Percentiles rank a stretch among this genome's conserved stretches.
phyloP scores from a whole-genome alignment of 2,329 filamentous ascomycete genomes.

The Xylariaceae sp. region DNA sequence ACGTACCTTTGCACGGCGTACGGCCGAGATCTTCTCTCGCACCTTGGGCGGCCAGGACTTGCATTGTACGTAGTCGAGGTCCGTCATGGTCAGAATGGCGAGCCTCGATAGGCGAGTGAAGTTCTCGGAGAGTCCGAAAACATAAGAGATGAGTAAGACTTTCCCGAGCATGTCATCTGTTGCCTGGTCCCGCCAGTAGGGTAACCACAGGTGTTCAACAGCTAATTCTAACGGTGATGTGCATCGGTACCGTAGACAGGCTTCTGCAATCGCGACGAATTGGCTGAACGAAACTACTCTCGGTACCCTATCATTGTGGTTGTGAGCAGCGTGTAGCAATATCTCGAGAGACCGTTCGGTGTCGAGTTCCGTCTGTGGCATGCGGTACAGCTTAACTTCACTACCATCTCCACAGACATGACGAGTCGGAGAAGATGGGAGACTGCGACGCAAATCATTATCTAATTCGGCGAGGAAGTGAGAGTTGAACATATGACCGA shows the following conservation, averaged over 20 bases:
- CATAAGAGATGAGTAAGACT: slow-evolving; percentile 59
- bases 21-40: slow-evolving; percentile 56
- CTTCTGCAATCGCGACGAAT: slow-evolving; percentile 60
- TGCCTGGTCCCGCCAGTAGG: slow-evolving; percentile 50
- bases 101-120: slow-evolving; percentile 59
- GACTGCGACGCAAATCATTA: slow-evolving; percentile 38
- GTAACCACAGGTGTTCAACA: slow-evolving; percentile 60
- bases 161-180: slow-evolving; percentile 58
- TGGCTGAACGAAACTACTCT: slow-evolving; percentile 54
- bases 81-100: slow-evolving; percentile 53
- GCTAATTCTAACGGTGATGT: slow-evolving; percentile 57
- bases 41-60: slow-evolving; percentile 57
- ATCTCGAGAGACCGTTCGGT: slow-evolving; percentile 51
- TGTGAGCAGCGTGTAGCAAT: slow-evolving; percentile 58
- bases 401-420: slow-evolving; percentile 48
- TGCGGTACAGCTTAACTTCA: slow-evolving; percentile 56
- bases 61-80: slow-evolving; percentile 50
- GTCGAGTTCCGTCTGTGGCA: slow-evolving; percentile 59
- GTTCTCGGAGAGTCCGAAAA: slow-evolving; percentile 56
- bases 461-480: slow-evolving; percentile 41
- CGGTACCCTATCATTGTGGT: slow-evolving; percentile 54
- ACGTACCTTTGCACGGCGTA: slow-evolving; percentile 54
- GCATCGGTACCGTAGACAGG: slow-evolving; percentile 57
- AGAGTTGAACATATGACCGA: slow-evolving; percentile 54
- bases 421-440: slow-evolving; percentile 42